Evolutionary conservation across 75 land plant genomes (phyloP), one percentile per base, ranked within the genome.

Genomic region (Ceratopteris richardii): DNA sequence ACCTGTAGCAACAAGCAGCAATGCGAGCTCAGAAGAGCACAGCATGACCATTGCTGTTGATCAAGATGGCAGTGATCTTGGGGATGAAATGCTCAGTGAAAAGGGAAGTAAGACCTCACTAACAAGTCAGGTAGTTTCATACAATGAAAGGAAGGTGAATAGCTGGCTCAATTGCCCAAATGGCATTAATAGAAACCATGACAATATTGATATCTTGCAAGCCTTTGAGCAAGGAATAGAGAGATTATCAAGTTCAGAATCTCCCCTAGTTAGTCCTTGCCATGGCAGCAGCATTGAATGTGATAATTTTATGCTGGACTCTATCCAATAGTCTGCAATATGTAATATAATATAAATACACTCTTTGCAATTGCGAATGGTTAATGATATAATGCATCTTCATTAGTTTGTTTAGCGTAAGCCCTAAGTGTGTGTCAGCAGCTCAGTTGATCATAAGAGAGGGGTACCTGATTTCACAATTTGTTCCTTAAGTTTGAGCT

Each of bases 1-100:
- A 27, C 85, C 88, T 11, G 54, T 78, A 29, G 82, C 85, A 10
- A 78, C 85, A 50, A 85, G 88, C 69, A 85, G 88, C 69, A 86
- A 79, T 69, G 80, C 80, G 20, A 78, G 82, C 31, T 81, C 85
- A 3, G 3, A 3, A 51, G 88, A 81, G 23, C 77, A 72, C 29
- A 81, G 79, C 50, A 66, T 70, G 18, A 70, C 36, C 51, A 69
- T 78, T 33, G 31, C 56, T 18, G 10, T 56, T 47, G 67, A 48
- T 23, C 39, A 64, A 19, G 75, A 80, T 18, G 70, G 61, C 19
- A 68, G 53, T 58, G 87, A 84, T 51, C 23, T 75, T 4, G 78
- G 62, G 50, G 79, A 67, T 31, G 41, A 76, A 43, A 80, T 73
- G 52, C 65, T 61, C 63, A 82, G 82, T 51, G 69, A 72, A 46